phyloP scores from a whole-genome alignment of 2,329 filamentous ascomycete species.

The Aspergillus phoenicis region DNA sequence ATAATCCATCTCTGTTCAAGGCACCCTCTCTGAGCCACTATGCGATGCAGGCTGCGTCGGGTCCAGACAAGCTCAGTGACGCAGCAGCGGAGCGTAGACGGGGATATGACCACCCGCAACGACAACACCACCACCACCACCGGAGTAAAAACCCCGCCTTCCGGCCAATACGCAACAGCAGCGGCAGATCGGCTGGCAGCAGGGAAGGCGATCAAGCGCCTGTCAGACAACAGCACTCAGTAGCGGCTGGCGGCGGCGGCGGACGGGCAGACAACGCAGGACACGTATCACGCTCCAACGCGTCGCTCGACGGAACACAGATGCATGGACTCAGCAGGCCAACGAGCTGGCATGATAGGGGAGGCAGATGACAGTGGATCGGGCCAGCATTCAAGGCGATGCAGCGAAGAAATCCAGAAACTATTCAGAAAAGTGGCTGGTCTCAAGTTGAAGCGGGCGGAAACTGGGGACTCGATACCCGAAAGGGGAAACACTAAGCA shows the following conservation, averaged over 20 bases:
- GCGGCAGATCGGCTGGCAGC: constrained; percentile 14
- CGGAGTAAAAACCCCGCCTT: constrained; percentile 16
- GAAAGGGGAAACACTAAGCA: background rate
- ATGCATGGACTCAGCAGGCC: constrained; percentile 19
- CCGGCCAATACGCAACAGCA: constrained; percentile 10
- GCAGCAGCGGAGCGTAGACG: background rate
- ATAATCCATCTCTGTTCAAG: constrained; percentile 35
- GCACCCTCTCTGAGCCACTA: constrained; percentile 4
- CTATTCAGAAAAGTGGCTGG: background rate
- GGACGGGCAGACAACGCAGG: constrained; percentile 4
- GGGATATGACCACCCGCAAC: background rate
- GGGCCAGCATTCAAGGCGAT: background rate
- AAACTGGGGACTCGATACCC: background rate
- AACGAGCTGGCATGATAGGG: constrained; percentile 22
- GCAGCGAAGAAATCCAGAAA: background rate
- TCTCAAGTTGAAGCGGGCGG: background rate
- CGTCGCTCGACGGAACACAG: constrained; percentile 17
- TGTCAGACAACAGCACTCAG: constrained; percentile 9
- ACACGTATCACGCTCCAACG: constrained; percentile 22
- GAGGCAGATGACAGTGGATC: constrained; percentile 15
- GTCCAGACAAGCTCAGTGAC: constrained; percentile 10
- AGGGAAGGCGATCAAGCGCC: constrained; percentile 13
- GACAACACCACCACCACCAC: constrained; percentile 9
- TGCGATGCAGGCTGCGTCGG: constrained; percentile 13
- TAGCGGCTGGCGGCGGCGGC: background rate